Percentiles rank a stretch among this genome's conserved stretches.
These are phyloP conservation scores for Mortierella sp. DNA, from an alignment of 371 early-diverging fungal species.

Conservation along the genomic window DNA sequence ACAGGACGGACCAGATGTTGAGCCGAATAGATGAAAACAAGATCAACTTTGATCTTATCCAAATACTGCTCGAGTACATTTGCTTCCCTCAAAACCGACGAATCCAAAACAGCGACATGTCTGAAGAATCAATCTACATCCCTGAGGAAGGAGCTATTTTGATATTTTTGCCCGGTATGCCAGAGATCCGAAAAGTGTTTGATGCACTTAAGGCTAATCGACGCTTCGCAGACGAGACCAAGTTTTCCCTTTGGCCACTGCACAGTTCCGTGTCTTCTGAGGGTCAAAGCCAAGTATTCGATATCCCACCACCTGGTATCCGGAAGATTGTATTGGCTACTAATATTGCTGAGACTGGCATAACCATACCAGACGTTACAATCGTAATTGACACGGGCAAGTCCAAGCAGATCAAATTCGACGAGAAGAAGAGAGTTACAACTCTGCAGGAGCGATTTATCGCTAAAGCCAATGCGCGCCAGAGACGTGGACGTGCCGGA, in stretches of 20 bases:
- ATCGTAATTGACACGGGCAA: conserved; percentile 95
- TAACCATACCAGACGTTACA: conserved; percentile 96
- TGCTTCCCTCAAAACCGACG: conserved; percentile 51
- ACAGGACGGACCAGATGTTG: conserved; percentile 63
- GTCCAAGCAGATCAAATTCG: conserved; percentile 83
- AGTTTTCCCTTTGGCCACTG: conserved; percentile 77
- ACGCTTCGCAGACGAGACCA: conserved; percentile 59
- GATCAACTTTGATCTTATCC: conserved; percentile 80
- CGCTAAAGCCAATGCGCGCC: conserved; percentile 87
- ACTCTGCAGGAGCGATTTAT: conserved; percentile 77
- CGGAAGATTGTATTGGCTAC: conserved; percentile 93
- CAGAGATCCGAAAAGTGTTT: conserved; percentile 76
- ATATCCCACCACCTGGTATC: conserved; percentile 67
- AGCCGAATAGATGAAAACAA: conserved; percentile 71
- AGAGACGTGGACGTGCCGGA: conserved; percentile 96
- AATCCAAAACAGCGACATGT: conserved; percentile 10
- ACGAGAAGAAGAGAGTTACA: conserved; percentile 76
- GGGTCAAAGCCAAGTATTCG: conserved; percentile 76
- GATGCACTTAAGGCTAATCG: conserved; percentile 66
- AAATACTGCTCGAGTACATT: conserved; percentile 74
- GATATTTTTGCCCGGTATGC: conserved; percentile 91
- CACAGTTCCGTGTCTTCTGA: conserved; percentile 84
- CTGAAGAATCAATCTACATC: conserved; percentile 30
- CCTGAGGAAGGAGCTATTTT: conserved; percentile 83
- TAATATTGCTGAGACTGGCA: conserved; percentile 95